Conservation (phyloP, 1,284 basidiomycete species). For the Naganishia cerealis region DNA sequence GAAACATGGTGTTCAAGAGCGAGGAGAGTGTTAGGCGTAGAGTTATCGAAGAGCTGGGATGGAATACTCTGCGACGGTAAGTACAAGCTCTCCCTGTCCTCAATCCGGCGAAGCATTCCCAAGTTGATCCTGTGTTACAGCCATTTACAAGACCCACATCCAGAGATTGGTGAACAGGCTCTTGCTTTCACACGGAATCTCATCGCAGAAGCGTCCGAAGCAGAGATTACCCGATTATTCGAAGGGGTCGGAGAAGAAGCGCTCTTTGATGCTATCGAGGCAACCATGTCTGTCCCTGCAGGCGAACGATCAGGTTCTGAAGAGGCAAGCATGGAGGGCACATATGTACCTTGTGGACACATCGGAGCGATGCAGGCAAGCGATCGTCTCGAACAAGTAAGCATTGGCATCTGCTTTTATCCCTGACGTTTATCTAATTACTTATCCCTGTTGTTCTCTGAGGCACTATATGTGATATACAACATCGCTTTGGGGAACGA, state of each 20-base stretch:
- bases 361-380: constrained; percentile 7
- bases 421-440: background rate
- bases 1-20: constrained; percentile 71
- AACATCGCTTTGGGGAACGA: constrained; percentile 51
- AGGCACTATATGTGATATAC: constrained; percentile 46
- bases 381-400: constrained; percentile 33
- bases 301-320: constrained; percentile 7
- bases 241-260: constrained; percentile 44
- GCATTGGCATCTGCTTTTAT: background rate
- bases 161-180: constrained; percentile 44
- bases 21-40: constrained; percentile 61
- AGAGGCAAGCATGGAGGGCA: constrained; percentile 30
- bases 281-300: constrained; percentile 27
- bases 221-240: constrained; percentile 43
- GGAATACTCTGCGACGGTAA: constrained; percentile 54
- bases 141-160: constrained; percentile 36
- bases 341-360: background rate
- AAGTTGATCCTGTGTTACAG: constrained; percentile 26
- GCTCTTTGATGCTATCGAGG: constrained; percentile 40
- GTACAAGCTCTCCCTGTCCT: constrained; percentile 6
- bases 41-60: constrained; percentile 67
- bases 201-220: constrained; percentile 43
- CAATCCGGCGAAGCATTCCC: too few species aligned
- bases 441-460: background rate
- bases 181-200: constrained; percentile 50